Conservation (phyloP, 1,139 yeast species). For the Taphrina flavorubra region DNA sequence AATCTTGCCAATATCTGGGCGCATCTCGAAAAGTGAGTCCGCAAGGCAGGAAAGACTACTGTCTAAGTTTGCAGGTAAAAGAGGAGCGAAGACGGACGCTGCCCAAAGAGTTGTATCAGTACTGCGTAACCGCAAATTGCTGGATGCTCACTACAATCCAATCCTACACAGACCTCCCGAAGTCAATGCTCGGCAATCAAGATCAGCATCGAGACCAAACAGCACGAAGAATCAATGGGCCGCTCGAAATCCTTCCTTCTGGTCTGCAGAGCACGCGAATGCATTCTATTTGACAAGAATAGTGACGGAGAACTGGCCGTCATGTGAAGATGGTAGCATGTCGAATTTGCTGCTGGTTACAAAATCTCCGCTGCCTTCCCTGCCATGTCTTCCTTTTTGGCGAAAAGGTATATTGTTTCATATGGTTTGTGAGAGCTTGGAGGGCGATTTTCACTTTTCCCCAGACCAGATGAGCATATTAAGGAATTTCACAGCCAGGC, state of each 20-base stretch:
- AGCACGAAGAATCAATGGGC: slow-evolving; percentile 18
- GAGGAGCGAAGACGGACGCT: slow-evolving; percentile 31
- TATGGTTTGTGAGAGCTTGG: neutral
- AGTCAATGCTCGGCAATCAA: no score
- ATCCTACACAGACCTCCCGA: neutral
- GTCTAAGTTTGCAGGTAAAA: neutral
- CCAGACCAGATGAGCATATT: neutral
- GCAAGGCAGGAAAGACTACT: neutral
- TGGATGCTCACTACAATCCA: slow-evolving; percentile 35
- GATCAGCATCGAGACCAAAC: neutral
- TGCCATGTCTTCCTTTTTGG: slow-evolving; percentile 14
- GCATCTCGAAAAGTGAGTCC: slow-evolving; percentile 13
- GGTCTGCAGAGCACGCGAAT: slow-evolving; percentile 1
- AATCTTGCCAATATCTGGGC: slow-evolving; percentile 21
- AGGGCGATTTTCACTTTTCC: neutral
- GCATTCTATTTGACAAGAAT: slow-evolving; percentile 13
- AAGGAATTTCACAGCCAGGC: slow-evolving; percentile 15
- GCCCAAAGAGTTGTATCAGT: slow-evolving; percentile 35
- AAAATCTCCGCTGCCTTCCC: slow-evolving; percentile 14
- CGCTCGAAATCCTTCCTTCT: slow-evolving; percentile 13
- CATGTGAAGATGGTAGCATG: neutral
- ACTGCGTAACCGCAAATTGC: slow-evolving; percentile 15
- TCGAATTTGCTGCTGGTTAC: slow-evolving; percentile 28
- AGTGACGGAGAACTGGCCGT: neutral
- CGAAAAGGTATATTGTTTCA: slow-evolving; percentile 1